Evolutionary conservation across 345 rosid species (phyloP).

Genomic region (Salix viminalis): DNA sequence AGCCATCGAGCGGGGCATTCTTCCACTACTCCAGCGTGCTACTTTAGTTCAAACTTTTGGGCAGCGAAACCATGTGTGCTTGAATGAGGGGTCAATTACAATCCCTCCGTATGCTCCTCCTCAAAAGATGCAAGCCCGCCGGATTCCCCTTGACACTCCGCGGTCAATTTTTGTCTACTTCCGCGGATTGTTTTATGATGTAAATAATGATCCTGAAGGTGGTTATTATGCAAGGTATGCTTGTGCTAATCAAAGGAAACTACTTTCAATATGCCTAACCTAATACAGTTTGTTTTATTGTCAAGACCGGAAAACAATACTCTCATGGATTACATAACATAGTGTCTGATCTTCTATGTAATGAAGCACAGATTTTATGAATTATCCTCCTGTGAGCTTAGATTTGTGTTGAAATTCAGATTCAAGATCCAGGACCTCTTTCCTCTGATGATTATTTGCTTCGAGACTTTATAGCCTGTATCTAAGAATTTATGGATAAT

Average conservation of each 20-base stretch:
- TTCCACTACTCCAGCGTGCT: conserved; percentile 70
- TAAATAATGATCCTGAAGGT: conserved; percentile 94
- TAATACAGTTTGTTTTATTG: background rate
- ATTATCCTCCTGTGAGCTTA: no score
- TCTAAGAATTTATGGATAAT: background rate
- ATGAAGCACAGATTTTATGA: background rate
- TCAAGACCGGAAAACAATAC: background rate
- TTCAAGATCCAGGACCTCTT: background rate
- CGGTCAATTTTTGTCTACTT: conserved; percentile 94
- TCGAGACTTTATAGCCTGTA: background rate
- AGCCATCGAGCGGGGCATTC: conserved; percentile 83
- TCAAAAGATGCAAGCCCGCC: conserved; percentile 85
- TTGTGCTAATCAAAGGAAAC: background rate
- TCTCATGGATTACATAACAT: background rate
- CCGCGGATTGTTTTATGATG: conserved; percentile 89
- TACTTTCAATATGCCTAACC: background rate
- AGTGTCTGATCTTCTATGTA: background rate
- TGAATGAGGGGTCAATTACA: conserved; percentile 83
- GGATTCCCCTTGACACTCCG: conserved; percentile 64
- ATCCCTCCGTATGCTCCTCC: conserved; percentile 98
- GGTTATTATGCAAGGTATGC: conserved; percentile 92
- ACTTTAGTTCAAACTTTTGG: conserved; percentile 96
- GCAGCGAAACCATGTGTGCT: conserved; percentile 87
- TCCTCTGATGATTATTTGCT: background rate
- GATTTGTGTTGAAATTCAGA: no score